phyloP scores from a whole-genome alignment of 108 stramenopile species.

The Nitzschia inconspicua region DNA sequence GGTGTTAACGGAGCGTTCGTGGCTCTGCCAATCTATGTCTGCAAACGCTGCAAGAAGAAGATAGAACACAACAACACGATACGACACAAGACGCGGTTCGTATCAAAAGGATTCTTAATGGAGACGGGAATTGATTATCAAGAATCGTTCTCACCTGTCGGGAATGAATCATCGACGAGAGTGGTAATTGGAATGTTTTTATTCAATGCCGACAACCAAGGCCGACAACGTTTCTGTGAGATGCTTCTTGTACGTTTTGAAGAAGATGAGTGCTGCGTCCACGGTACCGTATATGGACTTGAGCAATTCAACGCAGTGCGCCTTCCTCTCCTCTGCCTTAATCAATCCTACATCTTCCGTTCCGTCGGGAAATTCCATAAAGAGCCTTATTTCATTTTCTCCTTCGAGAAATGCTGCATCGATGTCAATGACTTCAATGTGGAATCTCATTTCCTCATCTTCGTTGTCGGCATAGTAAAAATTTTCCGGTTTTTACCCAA shows the following conservation, averaged over 20 bases:
- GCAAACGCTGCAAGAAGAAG: too few relatives aligned
- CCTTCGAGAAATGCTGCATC: neutral
- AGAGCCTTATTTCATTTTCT: constrained; percentile 9
- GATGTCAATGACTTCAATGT: constrained; percentile 13
- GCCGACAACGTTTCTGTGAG: too few relatives aligned
- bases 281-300: constrained; percentile 14
- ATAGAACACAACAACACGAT: neutral
- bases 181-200: neutral
- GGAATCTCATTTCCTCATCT: too few relatives aligned
- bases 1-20: too few relatives aligned
- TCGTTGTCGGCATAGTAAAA: too few relatives aligned
- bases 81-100: neutral
- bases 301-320: neutral
- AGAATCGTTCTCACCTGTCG: neutral
- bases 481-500: too few relatives aligned
- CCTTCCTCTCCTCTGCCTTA: too few relatives aligned
- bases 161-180: neutral
- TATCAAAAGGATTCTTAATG: constrained; percentile 3
- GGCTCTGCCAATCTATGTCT: too few relatives aligned
- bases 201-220: neutral
- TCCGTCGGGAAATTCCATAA: constrained; percentile 16
- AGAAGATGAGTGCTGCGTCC: neutral
- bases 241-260: neutral
- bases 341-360: constrained; percentile 1
- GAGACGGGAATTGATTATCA: constrained; percentile 21